Evolutionary conservation across 2,329 filamentous ascomycete genomes (phyloP).

Genomic region (Paraconiothyrium brasiliense): DNA sequence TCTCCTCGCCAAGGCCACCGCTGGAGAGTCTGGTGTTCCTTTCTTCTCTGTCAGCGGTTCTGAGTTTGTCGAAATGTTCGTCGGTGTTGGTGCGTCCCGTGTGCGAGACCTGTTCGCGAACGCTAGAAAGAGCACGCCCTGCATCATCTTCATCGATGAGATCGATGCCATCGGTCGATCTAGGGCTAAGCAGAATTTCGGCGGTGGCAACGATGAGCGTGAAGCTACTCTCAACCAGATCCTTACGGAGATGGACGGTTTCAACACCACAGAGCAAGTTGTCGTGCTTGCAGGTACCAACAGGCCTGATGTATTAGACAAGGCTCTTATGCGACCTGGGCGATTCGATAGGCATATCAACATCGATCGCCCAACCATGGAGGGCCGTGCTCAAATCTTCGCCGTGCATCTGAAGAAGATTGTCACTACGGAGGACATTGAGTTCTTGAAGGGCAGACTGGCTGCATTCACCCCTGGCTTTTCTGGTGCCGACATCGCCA

Average conservation of each 20-base stretch:
- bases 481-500: slow-evolving; percentile 96
- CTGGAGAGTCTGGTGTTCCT: slow-evolving; percentile 93
- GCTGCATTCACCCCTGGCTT: slow-evolving; percentile 95
- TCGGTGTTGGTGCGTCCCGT: slow-evolving; percentile 94
- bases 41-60: slow-evolving; percentile 99
- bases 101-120: slow-evolving; percentile 95
- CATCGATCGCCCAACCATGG: slow-evolving; percentile 96
- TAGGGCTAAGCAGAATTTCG: slow-evolving; percentile 81
- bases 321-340: slow-evolving; percentile 94
- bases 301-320: slow-evolving; percentile 91
- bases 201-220: slow-evolving; percentile 94
- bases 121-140: slow-evolving; percentile 93
- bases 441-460: slow-evolving; percentile 86
- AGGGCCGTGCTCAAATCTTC: slow-evolving; percentile 95
- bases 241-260: slow-evolving; percentile 98
- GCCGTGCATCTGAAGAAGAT: slow-evolving; percentile 94
- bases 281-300: slow-evolving; percentile 98
- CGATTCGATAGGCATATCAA: slow-evolving; percentile 97
- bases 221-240: slow-evolving; percentile 98
- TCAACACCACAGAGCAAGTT: slow-evolving; percentile 96
- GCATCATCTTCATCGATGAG: slow-evolving; percentile 99
- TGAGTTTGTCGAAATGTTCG: slow-evolving; percentile 99
- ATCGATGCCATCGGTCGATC: slow-evolving; percentile 97
- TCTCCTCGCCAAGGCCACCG: slow-evolving; percentile 93
- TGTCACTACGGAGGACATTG: slow-evolving; percentile 88